phyloP scores from a whole-genome alignment of 1,139 yeast genomes.

The Yamadazyma membranifaciens region DNA sequence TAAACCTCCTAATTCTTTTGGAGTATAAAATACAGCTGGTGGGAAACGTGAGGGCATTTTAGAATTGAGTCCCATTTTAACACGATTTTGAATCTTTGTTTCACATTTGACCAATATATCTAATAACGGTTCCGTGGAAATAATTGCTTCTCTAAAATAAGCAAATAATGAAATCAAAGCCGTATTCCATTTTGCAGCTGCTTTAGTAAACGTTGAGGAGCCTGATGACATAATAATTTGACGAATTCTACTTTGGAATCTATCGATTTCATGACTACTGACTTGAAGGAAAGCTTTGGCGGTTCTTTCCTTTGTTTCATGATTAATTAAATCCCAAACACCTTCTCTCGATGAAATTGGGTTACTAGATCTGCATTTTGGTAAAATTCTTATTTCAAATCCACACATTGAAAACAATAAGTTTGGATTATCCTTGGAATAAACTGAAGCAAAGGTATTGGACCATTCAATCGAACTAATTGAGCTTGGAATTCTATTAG shows the following conservation, averaged over 20 bases:
- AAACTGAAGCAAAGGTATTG: slow-evolving; percentile 80
- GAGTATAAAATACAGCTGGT: slow-evolving; percentile 97
- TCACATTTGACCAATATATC: slow-evolving; percentile 89
- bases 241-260: slow-evolving; percentile 79
- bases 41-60: slow-evolving; percentile 99
- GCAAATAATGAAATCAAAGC: slow-evolving; percentile 84
- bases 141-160: slow-evolving; percentile 90
- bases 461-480: slow-evolving; percentile 78
- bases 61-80: slow-evolving; percentile 91
- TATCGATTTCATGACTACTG: slow-evolving; percentile 72
- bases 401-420: slow-evolving; percentile 90
- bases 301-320: slow-evolving; percentile 75
- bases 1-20: slow-evolving; percentile 93
- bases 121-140: slow-evolving; percentile 73
- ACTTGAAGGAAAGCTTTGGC: slow-evolving; percentile 89
- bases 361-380: slow-evolving; percentile 58
- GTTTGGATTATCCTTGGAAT: slow-evolving; percentile 87
- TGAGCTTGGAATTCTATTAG: slow-evolving; percentile 75
- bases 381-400: slow-evolving; percentile 86
- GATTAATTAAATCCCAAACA: slow-evolving; percentile 84
- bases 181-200: slow-evolving; percentile 96
- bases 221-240: slow-evolving; percentile 96
- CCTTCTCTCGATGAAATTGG: slow-evolving; percentile 63
- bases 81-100: slow-evolving; percentile 90
- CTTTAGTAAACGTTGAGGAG: slow-evolving; percentile 90